phyloP scores from a whole-genome alignment of 2,329 filamentous ascomycete genomes.

The Dactylonectria macrodidyma region DNA sequence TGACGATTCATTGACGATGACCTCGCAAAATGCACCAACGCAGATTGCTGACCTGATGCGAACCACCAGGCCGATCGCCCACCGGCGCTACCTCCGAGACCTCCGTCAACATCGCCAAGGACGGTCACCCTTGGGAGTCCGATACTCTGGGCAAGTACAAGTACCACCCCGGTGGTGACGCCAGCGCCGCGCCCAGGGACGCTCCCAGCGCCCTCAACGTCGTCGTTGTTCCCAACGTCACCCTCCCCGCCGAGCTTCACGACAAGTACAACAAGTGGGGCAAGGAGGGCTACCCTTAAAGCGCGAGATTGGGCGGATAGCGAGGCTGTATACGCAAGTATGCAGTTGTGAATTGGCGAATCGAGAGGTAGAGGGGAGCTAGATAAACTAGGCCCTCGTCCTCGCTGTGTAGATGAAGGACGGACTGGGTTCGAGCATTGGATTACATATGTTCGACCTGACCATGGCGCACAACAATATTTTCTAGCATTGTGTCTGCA shows the following conservation, averaged over 20 bases:
- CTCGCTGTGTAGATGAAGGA: slow-evolving; percentile 44
- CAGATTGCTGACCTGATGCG: slow-evolving; percentile 40
- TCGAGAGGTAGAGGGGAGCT: slow-evolving; percentile 29
- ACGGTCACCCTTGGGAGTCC: slow-evolving; percentile 93
- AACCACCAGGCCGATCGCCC: slow-evolving; percentile 79
- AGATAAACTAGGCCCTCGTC: slow-evolving; percentile 26
- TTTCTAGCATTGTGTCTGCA: slow-evolving; percentile 44
- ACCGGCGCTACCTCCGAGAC: slow-evolving; percentile 88
- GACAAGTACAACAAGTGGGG: slow-evolving; percentile 99
- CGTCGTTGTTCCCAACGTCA: slow-evolving; percentile 94
- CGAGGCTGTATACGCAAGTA: slow-evolving; percentile 34
- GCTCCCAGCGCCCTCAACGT: slow-evolving; percentile 96
- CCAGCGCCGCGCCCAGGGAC: slow-evolving; percentile 81
- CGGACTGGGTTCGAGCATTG: slow-evolving; percentile 41
- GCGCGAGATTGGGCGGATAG: slow-evolving; percentile 21
- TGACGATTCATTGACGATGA: slow-evolving; percentile 39
- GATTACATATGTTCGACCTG: slow-evolving; percentile 43
- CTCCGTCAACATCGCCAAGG: slow-evolving; percentile 79
- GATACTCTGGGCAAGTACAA: slow-evolving; percentile 77
- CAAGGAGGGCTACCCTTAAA: slow-evolving; percentile 88
- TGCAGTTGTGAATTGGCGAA: slow-evolving; percentile 24
- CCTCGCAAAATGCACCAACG: slow-evolving; percentile 12
- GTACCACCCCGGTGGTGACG: slow-evolving; percentile 90
- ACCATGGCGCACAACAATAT: slow-evolving; percentile 41
- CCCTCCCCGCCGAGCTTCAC: slow-evolving; percentile 91